Percentiles rank a stretch among this genome's conserved stretches.
These are phyloP conservation scores for Aspergillus brunneoviolaceus DNA, from an alignment of 2,329 filamentous ascomycete genomes.

Conservation along the genomic window DNA sequence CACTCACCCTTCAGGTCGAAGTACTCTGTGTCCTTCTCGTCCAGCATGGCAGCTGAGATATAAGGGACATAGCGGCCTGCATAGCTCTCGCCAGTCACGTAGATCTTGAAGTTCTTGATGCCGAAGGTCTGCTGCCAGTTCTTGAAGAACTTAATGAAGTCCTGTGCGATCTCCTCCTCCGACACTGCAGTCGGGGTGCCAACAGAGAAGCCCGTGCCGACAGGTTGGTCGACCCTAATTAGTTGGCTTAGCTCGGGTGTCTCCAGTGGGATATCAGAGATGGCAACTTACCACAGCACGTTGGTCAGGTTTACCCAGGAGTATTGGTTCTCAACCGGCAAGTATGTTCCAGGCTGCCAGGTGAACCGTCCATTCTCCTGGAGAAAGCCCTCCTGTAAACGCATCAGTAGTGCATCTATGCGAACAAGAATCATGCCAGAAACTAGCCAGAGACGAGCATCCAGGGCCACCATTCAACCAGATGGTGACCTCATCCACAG, in stretches of 20 bases:
- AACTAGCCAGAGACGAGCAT: slow-evolving; percentile 27
- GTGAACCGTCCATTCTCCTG: slow-evolving; percentile 75
- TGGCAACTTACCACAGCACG: slow-evolving; percentile 66
- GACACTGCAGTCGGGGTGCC: slow-evolving; percentile 64
- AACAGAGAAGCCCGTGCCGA: slow-evolving; percentile 66
- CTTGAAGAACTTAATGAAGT: slow-evolving; percentile 77
- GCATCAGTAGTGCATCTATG: slow-evolving; percentile 15
- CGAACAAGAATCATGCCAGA: neutral
- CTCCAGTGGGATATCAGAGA: neutral
- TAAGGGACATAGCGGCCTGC: slow-evolving; percentile 71
- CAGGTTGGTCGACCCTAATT: slow-evolving; percentile 38
- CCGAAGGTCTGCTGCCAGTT: slow-evolving; percentile 72
- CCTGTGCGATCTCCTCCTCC: slow-evolving; percentile 65
- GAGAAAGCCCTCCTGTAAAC: slow-evolving; percentile 66
- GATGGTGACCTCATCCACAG: slow-evolving; percentile 45
- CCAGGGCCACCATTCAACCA: slow-evolving; percentile 57
- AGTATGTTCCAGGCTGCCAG: slow-evolving; percentile 69
- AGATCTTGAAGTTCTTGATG: slow-evolving; percentile 68
- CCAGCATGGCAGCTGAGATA: slow-evolving; percentile 72
- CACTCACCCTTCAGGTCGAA: slow-evolving; percentile 62
- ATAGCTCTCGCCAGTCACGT: slow-evolving; percentile 72
- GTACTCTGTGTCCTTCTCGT: slow-evolving; percentile 65
- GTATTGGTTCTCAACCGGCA: slow-evolving; percentile 65
- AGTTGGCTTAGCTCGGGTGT: neutral
- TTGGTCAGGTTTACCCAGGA: slow-evolving; percentile 76